phyloP scores from a whole-genome alignment of 2,329 filamentous ascomycete species.

The Canariomyces notabilis region DNA sequence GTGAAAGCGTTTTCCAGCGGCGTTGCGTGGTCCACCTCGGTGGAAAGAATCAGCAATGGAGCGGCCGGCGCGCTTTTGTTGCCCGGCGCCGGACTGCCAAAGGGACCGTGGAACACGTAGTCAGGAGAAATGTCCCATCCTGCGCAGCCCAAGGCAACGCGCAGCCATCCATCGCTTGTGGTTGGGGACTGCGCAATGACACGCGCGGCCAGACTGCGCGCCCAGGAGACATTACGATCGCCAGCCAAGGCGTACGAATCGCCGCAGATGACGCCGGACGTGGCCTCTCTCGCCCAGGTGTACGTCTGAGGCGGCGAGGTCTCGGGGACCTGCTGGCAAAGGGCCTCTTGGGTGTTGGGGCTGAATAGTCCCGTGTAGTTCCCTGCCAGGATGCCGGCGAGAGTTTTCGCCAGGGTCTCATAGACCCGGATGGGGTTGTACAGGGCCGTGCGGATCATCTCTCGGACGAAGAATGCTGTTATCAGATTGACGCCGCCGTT shows the following conservation, averaged over 20 bases:
- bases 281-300: conserved; percentile 2
- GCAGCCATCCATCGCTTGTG: conserved; percentile 11
- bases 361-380: conserved; percentile 9
- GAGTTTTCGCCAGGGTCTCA: background rate
- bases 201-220: background rate
- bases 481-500: conserved; percentile 6
- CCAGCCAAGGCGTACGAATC: conserved; percentile 10
- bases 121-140: conserved; percentile 8
- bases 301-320: background rate
- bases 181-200: conserved; percentile 7
- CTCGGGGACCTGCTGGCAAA: background rate
- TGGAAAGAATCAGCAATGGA: conserved; percentile 16
- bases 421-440: conserved; percentile 12
- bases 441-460: conserved; percentile 7
- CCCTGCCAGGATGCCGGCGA: conserved; percentile 6
- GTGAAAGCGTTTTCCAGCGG: conserved; percentile 13
- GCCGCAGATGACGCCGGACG: conserved; percentile 11
- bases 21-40: conserved; percentile 11
- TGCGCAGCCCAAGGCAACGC: conserved; percentile 6
- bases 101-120: conserved; percentile 9
- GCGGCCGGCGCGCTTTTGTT: background rate
- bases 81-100: conserved; percentile 8
- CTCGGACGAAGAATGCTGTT: conserved; percentile 5
- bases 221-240: conserved; percentile 4
- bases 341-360: background rate